Base-by-base conservation (phyloP, 768 basidiomycete genomes). In the Chlorophyllum brunneum region DNA sequence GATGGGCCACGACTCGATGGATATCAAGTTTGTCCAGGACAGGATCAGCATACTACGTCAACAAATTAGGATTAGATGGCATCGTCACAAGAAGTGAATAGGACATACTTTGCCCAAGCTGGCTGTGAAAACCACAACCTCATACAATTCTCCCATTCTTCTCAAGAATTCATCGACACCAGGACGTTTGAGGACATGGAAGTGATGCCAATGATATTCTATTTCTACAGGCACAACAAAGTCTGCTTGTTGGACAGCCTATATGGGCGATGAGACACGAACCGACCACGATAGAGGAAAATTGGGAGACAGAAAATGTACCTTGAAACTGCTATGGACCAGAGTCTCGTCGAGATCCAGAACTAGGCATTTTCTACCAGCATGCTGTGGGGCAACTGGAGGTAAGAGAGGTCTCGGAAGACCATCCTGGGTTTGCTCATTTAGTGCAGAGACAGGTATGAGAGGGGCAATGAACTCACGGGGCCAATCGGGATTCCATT, bases 161-260 rank as follows among this genome's bases (percentile, higher is more conserved):
- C 88, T 91, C 64, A 99, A 71, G 70, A 98, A 99, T 61, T 86
- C 86, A 63, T 99, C 97, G 13, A 99, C 97, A 22, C 97, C 97
- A 4, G 97, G 97, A 45, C 97, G 85, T 70, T 98, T 98, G 68
- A 98, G 86, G 38, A 98, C 95, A 71, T 98, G 97, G 62, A 98
- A 94, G 65, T 99, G 97, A 69, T 99, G 97, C 80, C 88, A 91
- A 64, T 98, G 92, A 58, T 91, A 94, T 67, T 99, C 97, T 56
- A 99, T 98, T 70, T 98, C 97, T 24, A 99, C 97, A 9, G 97
- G 97, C 2, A 99, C 95, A 60, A 98, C 88, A 66, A 92, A 99
- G 71, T 99, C 97, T 10, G 95, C 93, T 63, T 92, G 88, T 58
- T 79, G 81, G 46, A 98, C 89, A 54, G 93, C 88, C 95, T 98